These are phyloP conservation scores for Hypoxylon sp. DNA, from an alignment of 2,329 filamentous ascomycete genomes.

Conservation along the genomic window DNA sequence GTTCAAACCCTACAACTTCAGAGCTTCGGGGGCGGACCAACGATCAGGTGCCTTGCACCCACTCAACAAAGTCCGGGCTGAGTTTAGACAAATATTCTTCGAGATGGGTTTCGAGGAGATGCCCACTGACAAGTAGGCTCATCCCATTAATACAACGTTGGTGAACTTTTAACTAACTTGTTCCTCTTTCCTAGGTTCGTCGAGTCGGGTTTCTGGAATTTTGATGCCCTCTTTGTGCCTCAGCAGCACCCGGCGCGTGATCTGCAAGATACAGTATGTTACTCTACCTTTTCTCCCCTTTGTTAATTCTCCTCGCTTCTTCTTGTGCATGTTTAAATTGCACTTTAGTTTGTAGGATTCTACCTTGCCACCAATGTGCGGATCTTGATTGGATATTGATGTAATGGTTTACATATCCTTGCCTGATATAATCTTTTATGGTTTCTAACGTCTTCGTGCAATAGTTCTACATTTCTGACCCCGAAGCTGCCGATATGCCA, in stretches of 20 bases:
- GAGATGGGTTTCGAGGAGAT: conserved; percentile 99
- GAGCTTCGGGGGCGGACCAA: conserved; percentile 72
- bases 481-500: conserved; percentile 79
- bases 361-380: not conserved
- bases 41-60: conserved; percentile 74
- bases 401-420: not conserved
- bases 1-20: conserved; percentile 80
- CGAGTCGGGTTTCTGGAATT: conserved; percentile 98
- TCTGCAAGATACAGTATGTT: conserved; percentile 82
- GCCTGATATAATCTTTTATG: not conserved
- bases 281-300: not conserved
- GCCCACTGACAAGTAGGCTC: conserved; percentile 72
- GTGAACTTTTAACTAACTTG: conserved; percentile 14
- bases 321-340: not conserved
- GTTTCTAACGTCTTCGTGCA: conserved; percentile 13
- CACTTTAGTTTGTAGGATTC: not conserved
- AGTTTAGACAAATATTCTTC: conserved; percentile 95
- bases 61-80: conserved; percentile 93
- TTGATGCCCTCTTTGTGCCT: conserved; percentile 95
- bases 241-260: conserved; percentile 98
- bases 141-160: not conserved
- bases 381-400: not conserved
- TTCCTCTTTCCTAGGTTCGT: conserved; percentile 76
- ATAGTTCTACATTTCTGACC: conserved; percentile 93
- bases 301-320: not conserved